Base-by-base conservation (phyloP, 257 asterid species). In the Prunella vulgaris region DNA sequence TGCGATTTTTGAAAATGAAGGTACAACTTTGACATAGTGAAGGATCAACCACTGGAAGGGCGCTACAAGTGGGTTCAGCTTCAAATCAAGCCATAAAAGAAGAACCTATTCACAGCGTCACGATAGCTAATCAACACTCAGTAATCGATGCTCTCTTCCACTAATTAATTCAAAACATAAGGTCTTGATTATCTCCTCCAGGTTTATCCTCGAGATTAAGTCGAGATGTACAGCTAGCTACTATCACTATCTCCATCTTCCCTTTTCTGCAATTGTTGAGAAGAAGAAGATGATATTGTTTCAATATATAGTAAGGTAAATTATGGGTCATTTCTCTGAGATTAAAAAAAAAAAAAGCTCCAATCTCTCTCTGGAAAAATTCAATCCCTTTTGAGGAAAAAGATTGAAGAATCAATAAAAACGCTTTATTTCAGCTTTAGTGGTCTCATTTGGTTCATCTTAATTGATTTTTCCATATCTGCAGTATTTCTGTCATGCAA, bases 1-100 rank as follows among this genome's bases (percentile, higher is more conserved):
- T 24, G 65, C n/a, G n/a, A n/a, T 62, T 40, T 42, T 3, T 30
- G 73, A 25, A 24, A 30, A 33, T 76, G 77, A 74, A 90, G 96
- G 86, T 90, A 87, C 76, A 90, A 90, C 77, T 90, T 58, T 54
- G 93, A 90, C 81, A 63, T 90, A 64, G 76, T 76, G 75, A 78
- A 84, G 76, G 96, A 87, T 60, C 71, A 80, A 80, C 87, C 95
- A 20, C 7, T 81, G 58, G 81, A 84, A 54, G 95, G 95, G 42
- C 83, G 86, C 8, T 90, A 79, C 66, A 85, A 85, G 59, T 90
- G 96, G 88, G 73, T 77, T 78, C 74, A 27, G 70, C 57, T 81
- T 54, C 66, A 51, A 28, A 56, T 72, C 20, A 71, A 79, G 68
- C 82, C 75, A 77, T 30, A 60, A 46, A 35, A 6, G 64, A 63